Conservation (phyloP, 352 stramenopile genomes). For the Phytophthora parvispora region DNA sequence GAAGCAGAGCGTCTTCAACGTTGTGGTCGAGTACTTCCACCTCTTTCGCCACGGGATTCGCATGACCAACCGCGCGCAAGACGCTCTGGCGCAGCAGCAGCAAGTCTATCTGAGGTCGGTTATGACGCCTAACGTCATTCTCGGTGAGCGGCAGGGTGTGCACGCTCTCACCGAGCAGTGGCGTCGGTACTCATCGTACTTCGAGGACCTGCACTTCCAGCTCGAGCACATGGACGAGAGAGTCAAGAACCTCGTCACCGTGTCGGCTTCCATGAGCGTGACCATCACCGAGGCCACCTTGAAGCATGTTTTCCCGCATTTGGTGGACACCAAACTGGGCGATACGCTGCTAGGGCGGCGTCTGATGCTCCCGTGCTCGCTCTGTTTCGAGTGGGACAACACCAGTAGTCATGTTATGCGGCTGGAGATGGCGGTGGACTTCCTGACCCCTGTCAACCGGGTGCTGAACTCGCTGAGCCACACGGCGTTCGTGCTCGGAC, state of each 20-base stretch:
- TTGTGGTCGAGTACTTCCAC: slow-evolving; percentile 22
- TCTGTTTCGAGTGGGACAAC: slow-evolving; percentile 19
- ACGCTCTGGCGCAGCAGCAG: slow-evolving; percentile 2
- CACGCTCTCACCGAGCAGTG: slow-evolving; percentile 25
- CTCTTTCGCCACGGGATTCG: slow-evolving; percentile 15
- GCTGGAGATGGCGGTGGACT: slow-evolving; percentile 19
- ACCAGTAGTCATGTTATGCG: background rate
- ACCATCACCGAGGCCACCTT: slow-evolving; percentile 4
- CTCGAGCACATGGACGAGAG: slow-evolving; percentile 24
- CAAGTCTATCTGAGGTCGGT: slow-evolving; percentile 24
- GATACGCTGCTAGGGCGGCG: slow-evolving; percentile 15
- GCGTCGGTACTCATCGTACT: slow-evolving; percentile 27
- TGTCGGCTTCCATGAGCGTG: slow-evolving; percentile 1
- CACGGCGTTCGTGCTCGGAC: slow-evolving; percentile 10
- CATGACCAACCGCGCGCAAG: background rate
- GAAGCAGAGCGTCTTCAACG: slow-evolving; percentile 17
- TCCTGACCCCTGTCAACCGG: slow-evolving; percentile 7
- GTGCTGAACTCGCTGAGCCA: slow-evolving; percentile 9
- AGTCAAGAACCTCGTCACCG: background rate
- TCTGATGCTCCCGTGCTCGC: slow-evolving; percentile 14
- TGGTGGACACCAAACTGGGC: background rate
- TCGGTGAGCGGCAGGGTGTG: slow-evolving; percentile 15
- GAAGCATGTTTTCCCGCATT: slow-evolving; percentile 12
- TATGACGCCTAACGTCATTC: slow-evolving; percentile 17
- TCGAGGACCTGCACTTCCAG: slow-evolving; percentile 36